Evolutionary conservation across 2,329 filamentous ascomycete genomes (phyloP), one percentile per base, ranked within the genome.

Genomic region (Aureobasidium sp.): DNA sequence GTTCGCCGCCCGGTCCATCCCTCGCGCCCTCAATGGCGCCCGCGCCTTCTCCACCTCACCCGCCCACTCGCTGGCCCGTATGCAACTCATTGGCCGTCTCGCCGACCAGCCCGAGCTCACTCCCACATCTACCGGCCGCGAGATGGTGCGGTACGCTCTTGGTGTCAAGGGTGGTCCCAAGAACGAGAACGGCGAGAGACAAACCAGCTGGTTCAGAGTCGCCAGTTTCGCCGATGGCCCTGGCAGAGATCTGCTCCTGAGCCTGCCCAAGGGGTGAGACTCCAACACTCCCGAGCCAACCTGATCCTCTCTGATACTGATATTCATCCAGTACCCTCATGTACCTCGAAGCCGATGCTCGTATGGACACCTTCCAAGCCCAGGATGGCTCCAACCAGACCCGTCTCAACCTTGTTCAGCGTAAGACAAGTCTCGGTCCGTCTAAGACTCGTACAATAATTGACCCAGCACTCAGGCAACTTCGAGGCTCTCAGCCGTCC

Each of bases 71-170:
- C 71, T 94, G 67, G 90, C 94, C 68, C 88, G 87, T 76, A 88
- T 99, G 79, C 88, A 86, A 70, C 80, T 99, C 75, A 82, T 97
- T 68, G 94, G 94, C 71, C 88, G 91, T 75, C 85, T 99, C 57
- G 91, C 84, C 64, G 83, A 85, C 69, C 82, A 85, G 59, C 93
- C 94, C 63, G 92, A 97, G 80, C 70, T 91, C 67, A 80, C 82
- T 40, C 75, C 85, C 63, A 90, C 89, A 52, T 82, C 83, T 69
- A 86, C 79, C 58, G 91, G 91, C 63, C 82, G 81, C 66, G 89
- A 95, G 66, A 70, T 96, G 63, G 72, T 97, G 70, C 84, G 83
- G 69, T 97, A 96, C 74, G 78, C 85, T 5, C 78, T 99, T 65
- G 92, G 85, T 57, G 89, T 85, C 69, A 86, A 79, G 74, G 74